Base-by-base conservation (phyloP, 257 asterid species). In the Rauvolfia tetraphylla region DNA sequence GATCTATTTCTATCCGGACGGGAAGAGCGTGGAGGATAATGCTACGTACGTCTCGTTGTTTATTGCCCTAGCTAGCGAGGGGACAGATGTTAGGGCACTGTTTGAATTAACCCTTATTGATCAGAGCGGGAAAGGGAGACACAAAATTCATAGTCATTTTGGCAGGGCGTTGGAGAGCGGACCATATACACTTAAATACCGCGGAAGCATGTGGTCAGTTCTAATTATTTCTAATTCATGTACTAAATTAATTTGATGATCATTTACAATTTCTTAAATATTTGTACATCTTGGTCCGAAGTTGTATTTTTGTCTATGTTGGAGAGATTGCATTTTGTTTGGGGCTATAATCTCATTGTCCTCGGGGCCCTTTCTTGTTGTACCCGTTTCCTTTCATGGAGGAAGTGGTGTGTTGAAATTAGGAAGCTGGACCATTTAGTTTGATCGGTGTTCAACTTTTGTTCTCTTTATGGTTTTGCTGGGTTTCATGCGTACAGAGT, bases 201-300 rank as follows among this genome's bases (percentile, higher is more conserved):
- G 96, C 27, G 98, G 99, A 82, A 95, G 99, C 87, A 90, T 92
- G 97, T 95, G 99, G 99, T 94, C 80, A 80, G 91, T 90, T 76
- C 70, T 76, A 49, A 61, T 44, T 20, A 57, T 53, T 57, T 67
- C 44, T 74, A 80, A 31, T 56, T 31, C 71, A 0, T 44, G 51
- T 46, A 49, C 36, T 75, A 82, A n/a, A n/a, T 6, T 53, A 53
- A 22, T 53, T 51, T 53, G 27, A 53, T 20, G 9, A 53, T 18
- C 59, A 17, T 4, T 53, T 18, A 22, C 25, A 1, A 53, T 53
- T 53, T 79, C 73, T 53, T 46, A 73, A 41, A 69, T 70, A n/a
- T 70, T 42, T 53, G 11, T 69, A 48, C 56, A 68, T 42, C 25
- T 49, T 71, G 14, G 44, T 34, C 38, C 46, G 3, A 33, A 25